These are phyloP conservation scores for Hirsutella minnesotensis DNA, from an alignment of 2,329 filamentous ascomycete genomes.

Conservation along the genomic window DNA sequence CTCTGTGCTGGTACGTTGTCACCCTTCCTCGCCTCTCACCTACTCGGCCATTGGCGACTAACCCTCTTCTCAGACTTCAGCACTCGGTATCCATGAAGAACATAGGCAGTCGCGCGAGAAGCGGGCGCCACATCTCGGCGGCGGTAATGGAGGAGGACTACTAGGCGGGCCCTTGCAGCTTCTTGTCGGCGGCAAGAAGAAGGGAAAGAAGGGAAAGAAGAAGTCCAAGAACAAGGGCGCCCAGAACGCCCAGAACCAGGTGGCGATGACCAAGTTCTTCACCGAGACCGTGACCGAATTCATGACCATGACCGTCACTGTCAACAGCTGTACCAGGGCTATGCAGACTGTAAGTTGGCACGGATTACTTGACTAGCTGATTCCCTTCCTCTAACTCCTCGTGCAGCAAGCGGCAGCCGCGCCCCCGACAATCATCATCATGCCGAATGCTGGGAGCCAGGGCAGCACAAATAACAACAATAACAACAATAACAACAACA, in stretches of 20 bases:
- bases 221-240: neutral
- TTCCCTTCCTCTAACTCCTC: neutral
- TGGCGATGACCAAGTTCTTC: neutral
- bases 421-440: neutral
- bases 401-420: neutral
- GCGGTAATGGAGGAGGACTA: neutral
- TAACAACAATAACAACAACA: neutral
- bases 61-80: neutral
- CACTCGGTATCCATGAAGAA: neutral
- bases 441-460: too few species aligned
- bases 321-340: too few species aligned
- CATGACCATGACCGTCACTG: neutral
- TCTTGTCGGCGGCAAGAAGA: neutral
- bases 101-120: neutral
- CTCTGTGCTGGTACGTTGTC: slow-evolving; percentile 8
- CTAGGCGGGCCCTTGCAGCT: neutral
- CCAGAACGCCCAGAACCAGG: neutral
- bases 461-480: neutral
- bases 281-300: neutral
- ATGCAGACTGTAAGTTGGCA: too few species aligned
- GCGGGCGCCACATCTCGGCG: neutral
- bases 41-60: neutral
- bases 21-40: neutral
- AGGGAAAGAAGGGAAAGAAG: neutral
- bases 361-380: neutral